phyloP scores from a whole-genome alignment of 2,329 filamentous ascomycete species.

The Verticillium klebahnii region DNA sequence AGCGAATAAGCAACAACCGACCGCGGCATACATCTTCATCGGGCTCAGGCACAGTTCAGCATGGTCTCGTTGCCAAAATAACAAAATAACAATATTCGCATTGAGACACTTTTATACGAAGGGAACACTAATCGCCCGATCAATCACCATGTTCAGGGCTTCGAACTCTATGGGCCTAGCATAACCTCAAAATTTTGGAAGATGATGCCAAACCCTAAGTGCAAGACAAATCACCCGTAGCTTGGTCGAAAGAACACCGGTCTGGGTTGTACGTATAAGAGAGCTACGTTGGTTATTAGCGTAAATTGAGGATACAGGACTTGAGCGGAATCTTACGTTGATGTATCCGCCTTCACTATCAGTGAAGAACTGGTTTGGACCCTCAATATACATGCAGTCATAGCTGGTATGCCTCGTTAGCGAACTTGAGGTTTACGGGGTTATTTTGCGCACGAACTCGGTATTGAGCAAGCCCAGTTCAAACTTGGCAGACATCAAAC shows the following conservation, averaged over 20 bases:
- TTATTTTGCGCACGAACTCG: slow-evolving; percentile 6
- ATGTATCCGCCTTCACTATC: slow-evolving; percentile 12
- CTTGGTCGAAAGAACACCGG: not conserved
- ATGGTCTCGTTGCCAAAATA: too few species aligned
- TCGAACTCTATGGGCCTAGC: too few species aligned
- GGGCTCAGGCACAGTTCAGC: too few species aligned
- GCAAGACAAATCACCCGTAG: not conserved
- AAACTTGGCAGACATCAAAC: slow-evolving; percentile 8
- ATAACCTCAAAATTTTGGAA: too few species aligned
- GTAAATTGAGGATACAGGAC: too few species aligned
- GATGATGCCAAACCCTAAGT: not conserved
- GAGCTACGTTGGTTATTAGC: not conserved
- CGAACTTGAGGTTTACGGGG: too few species aligned
- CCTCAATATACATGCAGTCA: slow-evolving; percentile 13
- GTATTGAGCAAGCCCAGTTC: slow-evolving; percentile 10
- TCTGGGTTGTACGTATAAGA: not conserved
- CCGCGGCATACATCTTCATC: too few species aligned
- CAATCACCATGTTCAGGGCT: too few species aligned
- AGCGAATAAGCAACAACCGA: too few species aligned
- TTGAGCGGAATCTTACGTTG: slow-evolving; percentile 6
- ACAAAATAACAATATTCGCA: too few species aligned
- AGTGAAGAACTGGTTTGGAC: slow-evolving; percentile 10
- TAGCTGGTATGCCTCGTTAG: not conserved
- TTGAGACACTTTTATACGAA: too few species aligned
- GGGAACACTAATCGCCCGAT: too few species aligned